Evolutionary conservation across 169 alveolate genomes (phyloP), one percentile per base, ranked within the genome.

Genomic region (Cryptosporidium muris): DNA sequence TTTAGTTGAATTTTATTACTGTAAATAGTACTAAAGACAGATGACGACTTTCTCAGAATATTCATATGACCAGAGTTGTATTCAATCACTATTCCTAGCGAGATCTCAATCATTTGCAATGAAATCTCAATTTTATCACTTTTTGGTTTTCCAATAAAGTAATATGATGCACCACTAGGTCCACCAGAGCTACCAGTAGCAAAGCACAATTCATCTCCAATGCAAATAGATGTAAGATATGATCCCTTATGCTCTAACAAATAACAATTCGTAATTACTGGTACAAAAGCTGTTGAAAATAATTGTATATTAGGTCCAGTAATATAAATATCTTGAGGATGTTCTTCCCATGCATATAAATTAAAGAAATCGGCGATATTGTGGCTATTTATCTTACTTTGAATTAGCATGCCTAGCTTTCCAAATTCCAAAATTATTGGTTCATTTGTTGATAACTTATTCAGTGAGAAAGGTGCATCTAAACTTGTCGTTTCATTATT

Each of bases 161-260:
- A 63, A 36, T 58, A 43, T 11, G 48, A 25, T 2, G 74, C 74
- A 2, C 85, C 85, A 14, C 47, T 63, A 9, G 85, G 74, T 37
- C 74, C 54, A 8, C 85, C 85, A 6, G 66, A 36, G 51, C 64
- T 42, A 9, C 74, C 68, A 8, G 85, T 25, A 11, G 67, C 74
- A 49, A 74, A 74, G 12, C 85, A 74, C 37, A 74, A 68, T 37
- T 34, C 60, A 34, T 58, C 62, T 1, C 74, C 16, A 2, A 58
- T 43, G 16, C 85, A 74, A 8, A 74, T 6, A 4, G 85, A 58
- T 3, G 85, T 58, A 36, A 74, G 9, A 34, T 74, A 74, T 34
- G 85, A 74, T 11, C 85, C 85, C 14, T 68, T 40, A n/a, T 74
- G 85, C 25, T 74, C 74, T n/a, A 58, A 60, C 36, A 74, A 58